phyloP scores from a whole-genome alignment of 192 early-diverging fungal genomes.

The Coemansia sp. region DNA sequence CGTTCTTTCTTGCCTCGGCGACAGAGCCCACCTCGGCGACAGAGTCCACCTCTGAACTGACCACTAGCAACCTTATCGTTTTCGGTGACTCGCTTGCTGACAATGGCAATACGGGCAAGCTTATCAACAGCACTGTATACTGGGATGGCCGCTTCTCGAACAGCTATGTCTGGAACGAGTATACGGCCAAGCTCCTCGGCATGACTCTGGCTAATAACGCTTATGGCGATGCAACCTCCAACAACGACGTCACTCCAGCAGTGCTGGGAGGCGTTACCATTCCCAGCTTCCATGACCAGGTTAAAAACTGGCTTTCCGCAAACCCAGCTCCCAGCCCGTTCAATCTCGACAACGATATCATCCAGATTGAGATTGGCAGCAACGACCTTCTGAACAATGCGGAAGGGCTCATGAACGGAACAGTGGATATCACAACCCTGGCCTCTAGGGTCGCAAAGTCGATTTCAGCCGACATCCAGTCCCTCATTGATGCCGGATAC shows the following conservation, averaged over 20 bases:
- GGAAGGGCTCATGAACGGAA: conserved; percentile 14
- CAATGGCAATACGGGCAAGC: conserved; percentile 22
- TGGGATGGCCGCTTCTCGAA: conserved; percentile 44
- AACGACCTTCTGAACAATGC: conserved; percentile 38
- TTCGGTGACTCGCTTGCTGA: conserved; percentile 48
- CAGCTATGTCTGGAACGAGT: conserved; percentile 52
- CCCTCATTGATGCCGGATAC: conserved; percentile 33
- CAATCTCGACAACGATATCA: conserved; percentile 36
- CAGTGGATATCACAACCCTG: conserved; percentile 15
- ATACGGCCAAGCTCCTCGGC: conserved; percentile 32
- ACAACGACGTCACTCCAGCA: conserved; percentile 37
- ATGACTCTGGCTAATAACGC: conserved; percentile 35
- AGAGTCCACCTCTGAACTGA: conserved; percentile 14
- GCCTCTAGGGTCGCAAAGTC: conserved; percentile 12
- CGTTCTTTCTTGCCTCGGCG: conserved; percentile 20
- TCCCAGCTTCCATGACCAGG: conserved; percentile 49
- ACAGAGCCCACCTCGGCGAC: conserved; percentile 16
- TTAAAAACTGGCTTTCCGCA: conserved; percentile 14
- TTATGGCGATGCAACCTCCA: conserved; percentile 36
- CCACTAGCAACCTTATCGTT: conserved; percentile 34
- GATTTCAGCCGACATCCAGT: conserved; percentile 28
- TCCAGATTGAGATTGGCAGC: conserved; percentile 39
- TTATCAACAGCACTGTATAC: conserved; percentile 11
- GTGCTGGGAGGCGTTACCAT: conserved; percentile 16
- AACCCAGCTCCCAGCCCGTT: conserved; percentile 28